A percentile compares a stretch with the other conserved stretches of the same genome.
Conservation (phyloP, 768 basidiomycete genomes). For the Sporobolomyces roseus region DNA sequence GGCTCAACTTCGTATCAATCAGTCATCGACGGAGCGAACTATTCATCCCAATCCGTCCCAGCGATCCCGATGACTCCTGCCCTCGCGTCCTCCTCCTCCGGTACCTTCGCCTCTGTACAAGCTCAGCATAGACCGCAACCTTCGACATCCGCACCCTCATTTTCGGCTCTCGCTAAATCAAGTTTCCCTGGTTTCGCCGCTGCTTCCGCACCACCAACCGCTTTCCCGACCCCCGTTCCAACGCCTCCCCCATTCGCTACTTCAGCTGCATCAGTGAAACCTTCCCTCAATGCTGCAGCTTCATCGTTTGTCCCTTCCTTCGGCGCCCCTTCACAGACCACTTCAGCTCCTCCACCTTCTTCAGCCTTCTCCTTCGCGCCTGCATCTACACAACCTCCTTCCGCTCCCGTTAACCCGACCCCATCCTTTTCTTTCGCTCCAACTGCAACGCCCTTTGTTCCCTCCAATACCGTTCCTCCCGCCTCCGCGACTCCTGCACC, state of each 20-base stretch:
- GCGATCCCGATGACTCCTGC: slow-evolving; percentile 46
- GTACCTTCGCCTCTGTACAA: background rate
- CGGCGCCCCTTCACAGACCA: slow-evolving; percentile 5
- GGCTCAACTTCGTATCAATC: slow-evolving; percentile 43
- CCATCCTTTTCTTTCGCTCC: slow-evolving; percentile 17
- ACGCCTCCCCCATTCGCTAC: slow-evolving; percentile 21
- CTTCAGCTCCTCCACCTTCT: slow-evolving; percentile 30
- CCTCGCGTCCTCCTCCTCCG: slow-evolving; percentile 46
- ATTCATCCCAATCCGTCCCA: slow-evolving; percentile 37
- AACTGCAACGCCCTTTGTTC: slow-evolving; percentile 21
- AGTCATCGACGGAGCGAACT: slow-evolving; percentile 48
- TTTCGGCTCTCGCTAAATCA: slow-evolving; percentile 45
- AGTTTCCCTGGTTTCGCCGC: too few species aligned
- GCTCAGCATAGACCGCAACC: background rate
- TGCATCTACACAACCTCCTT: background rate
- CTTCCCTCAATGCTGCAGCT: background rate
- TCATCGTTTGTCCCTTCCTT: slow-evolving; percentile 13
- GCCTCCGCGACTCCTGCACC: background rate
- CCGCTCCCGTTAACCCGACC: background rate
- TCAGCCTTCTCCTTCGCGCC: slow-evolving; percentile 21
- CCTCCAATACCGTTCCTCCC: background rate
- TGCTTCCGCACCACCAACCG: slow-evolving; percentile 35
- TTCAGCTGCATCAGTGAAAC: slow-evolving; percentile 10
- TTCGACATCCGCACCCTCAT: background rate
- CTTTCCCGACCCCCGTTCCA: slow-evolving; percentile 13